Conservation (phyloP, 2,329 filamentous ascomycete genomes). For the Stenocarpella maydis region DNA sequence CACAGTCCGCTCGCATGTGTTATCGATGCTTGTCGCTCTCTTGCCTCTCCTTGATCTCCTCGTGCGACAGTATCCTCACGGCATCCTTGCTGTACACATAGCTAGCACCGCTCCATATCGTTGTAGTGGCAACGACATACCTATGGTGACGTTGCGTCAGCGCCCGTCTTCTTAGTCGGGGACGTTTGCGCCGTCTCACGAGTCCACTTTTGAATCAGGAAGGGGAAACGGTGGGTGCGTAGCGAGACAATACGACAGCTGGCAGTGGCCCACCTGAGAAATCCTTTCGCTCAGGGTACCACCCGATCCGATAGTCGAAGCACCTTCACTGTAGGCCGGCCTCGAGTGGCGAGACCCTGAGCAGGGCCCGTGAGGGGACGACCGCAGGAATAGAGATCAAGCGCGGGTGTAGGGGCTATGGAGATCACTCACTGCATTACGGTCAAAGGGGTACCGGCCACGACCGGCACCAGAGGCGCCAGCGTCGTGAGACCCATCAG, state of each 20-base stretch:
- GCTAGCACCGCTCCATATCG: constrained; percentile 91
- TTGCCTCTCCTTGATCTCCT: constrained; percentile 38
- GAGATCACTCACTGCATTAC: constrained; percentile 67
- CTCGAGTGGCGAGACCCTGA: not conserved
- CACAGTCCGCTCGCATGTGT: not conserved
- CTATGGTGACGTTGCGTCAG: constrained; percentile 50
- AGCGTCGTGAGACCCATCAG: constrained; percentile 87
- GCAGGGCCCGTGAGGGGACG: not conserved
- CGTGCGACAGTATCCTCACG: constrained; percentile 77
- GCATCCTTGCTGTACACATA: constrained; percentile 92
- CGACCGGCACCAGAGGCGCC: constrained; percentile 74
- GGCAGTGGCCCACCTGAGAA: too few relatives aligned
- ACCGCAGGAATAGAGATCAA: not conserved
- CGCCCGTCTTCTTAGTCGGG: not conserved
- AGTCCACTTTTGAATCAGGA: not conserved
- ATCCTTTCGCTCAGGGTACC: too few relatives aligned
- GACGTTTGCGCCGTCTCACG: not conserved
- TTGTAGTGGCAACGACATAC: constrained; percentile 87
- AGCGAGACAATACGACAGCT: not conserved
- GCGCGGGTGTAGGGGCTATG: not conserved
- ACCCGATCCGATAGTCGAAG: not conserved
- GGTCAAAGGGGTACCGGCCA: constrained; percentile 63
- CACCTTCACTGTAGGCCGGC: too few relatives aligned
- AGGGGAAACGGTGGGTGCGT: not conserved
- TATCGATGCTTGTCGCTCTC: constrained; percentile 28